A percentile compares a stretch with the other conserved stretches of the same genome.
These are phyloP conservation scores for Apiospora phragmitis DNA, from an alignment of 2,329 filamentous ascomycete genomes.

Conservation along the genomic window DNA sequence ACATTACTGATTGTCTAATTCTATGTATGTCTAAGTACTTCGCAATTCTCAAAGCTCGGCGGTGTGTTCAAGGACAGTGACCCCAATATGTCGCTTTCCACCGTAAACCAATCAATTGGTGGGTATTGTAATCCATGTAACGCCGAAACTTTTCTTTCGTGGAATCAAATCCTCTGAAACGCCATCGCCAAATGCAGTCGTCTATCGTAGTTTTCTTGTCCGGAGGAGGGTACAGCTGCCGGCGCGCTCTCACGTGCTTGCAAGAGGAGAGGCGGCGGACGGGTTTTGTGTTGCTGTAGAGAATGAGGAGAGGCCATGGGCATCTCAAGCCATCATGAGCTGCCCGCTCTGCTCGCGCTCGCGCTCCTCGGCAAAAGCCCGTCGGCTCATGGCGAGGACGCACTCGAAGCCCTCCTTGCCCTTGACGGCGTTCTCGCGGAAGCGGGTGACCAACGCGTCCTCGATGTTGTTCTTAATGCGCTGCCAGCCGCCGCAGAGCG, in stretches of 20 bases:
- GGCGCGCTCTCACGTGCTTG: neutral
- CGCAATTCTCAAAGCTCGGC: neutral
- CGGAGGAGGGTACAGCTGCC: neutral
- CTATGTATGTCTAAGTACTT: constrained; percentile 12
- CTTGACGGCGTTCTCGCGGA: constrained; percentile 87
- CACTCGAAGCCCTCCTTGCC: constrained; percentile 94
- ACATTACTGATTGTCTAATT: constrained; percentile 13
- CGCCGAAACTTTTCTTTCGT: constrained; percentile 9
- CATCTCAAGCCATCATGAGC: constrained; percentile 25
- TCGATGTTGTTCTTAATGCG: constrained; percentile 96
- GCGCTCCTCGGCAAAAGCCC: constrained; percentile 88
- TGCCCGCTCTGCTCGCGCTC: constrained; percentile 50
- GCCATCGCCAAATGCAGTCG: constrained; percentile 12
- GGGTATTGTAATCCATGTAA: constrained; percentile 5
- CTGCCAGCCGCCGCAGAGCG: constrained; percentile 94
- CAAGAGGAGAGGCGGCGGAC: neutral
- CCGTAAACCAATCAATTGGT: neutral
- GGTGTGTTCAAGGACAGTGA: constrained; percentile 2
- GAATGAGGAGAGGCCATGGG: neutral
- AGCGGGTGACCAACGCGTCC: constrained; percentile 83
- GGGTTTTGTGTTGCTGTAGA: neutral
- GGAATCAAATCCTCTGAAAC: constrained; percentile 9
- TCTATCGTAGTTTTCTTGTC: constrained; percentile 9
- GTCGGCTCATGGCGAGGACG: constrained; percentile 88
- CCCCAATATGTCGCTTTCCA: neutral